Conservation (phyloP, 1,284 basidiomycete genomes). For the Peniophora sp. region DNA sequence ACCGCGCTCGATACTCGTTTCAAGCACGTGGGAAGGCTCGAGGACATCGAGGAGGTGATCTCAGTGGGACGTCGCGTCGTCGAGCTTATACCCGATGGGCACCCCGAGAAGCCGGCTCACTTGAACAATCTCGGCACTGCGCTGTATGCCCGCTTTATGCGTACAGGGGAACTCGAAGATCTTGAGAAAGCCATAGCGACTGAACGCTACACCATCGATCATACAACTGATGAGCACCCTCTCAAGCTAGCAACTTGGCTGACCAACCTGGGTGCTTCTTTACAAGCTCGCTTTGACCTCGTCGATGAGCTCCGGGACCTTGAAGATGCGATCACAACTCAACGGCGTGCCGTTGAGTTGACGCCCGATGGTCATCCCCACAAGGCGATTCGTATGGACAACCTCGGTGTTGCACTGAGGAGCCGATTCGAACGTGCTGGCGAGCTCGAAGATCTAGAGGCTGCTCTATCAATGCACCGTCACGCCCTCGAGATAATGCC, state of each 20-base stretch:
- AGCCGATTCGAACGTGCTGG: neutral
- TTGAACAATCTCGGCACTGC: neutral
- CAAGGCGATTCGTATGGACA: neutral
- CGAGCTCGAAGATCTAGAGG: too few relatives aligned
- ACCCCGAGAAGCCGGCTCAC: neutral
- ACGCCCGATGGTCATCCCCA: neutral
- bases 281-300: neutral
- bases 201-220: neutral
- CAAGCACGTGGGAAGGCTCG: neutral
- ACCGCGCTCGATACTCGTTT: neutral
- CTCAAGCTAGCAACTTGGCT: neutral
- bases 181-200: neutral
- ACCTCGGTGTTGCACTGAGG: neutral
- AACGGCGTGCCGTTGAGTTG: neutral
- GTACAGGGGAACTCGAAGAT: neutral
- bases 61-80: neutral
- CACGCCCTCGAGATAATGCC: neutral
- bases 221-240: neutral
- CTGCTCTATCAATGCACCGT: neutral
- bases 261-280: neutral
- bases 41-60: neutral
- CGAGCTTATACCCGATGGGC: neutral
- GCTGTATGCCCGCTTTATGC: neutral
- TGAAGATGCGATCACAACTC: neutral
- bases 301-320: neutral